Conservation (phyloP, 148 eudicot species). For the Drosera capensis region DNA sequence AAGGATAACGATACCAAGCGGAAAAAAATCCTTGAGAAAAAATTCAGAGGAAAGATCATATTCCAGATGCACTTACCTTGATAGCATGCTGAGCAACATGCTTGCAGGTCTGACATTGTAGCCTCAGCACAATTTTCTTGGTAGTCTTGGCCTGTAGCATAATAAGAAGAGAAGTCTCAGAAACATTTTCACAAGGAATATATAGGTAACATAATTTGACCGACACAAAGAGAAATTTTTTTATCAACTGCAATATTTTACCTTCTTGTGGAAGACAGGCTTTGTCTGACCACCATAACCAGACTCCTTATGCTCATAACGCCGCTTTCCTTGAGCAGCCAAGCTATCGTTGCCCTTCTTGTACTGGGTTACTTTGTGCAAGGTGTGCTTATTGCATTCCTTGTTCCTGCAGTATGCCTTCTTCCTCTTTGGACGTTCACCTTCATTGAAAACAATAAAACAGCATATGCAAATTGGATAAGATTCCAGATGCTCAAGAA, state of each 20-base stretch:
- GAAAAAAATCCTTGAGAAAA: background rate
- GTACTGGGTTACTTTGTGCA: background rate
- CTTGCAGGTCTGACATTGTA: slow-evolving; percentile 47
- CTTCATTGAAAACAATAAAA: no score
- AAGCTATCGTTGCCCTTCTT: background rate
- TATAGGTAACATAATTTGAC: background rate
- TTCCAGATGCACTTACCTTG: slow-evolving; percentile 15
- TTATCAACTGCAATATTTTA: background rate
- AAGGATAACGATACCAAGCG: background rate
- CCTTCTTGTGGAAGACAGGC: slow-evolving; percentile 1
- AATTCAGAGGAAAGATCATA: background rate
- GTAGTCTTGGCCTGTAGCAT: slow-evolving; percentile 33
- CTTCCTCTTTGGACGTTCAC: slow-evolving; percentile 1
- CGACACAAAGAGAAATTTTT: background rate
- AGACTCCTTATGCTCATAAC: slow-evolving; percentile 1
- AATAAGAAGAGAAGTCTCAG: background rate
- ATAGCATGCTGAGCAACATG: slow-evolving; percentile 40
- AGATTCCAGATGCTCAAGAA: no score
- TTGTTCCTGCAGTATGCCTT: background rate
- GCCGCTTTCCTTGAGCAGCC: slow-evolving; percentile 2
- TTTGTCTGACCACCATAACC: background rate
- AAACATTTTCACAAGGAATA: no score
- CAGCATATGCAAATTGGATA: no score
- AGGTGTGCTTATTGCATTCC: slow-evolving; percentile 1
- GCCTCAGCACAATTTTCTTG: slow-evolving; percentile 43